Base-by-base conservation (phyloP, 2,329 filamentous ascomycete genomes). In the Alternaria sp. region DNA sequence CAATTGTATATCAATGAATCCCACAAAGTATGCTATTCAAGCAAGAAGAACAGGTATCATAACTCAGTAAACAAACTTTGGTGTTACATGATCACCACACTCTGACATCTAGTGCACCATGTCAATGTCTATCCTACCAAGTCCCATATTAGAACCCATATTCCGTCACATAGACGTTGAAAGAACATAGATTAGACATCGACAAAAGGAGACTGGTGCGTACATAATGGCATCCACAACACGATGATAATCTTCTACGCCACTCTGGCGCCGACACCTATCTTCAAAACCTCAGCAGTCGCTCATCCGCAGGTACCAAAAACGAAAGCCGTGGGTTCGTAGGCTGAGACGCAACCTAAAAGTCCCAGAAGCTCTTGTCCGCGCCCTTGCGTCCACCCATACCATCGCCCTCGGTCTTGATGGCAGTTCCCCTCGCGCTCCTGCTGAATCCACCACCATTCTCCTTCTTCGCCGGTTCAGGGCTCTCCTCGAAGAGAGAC, bases 381-480 rank as follows among this genome's bases (percentile, higher is more conserved):
- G 71, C 57, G 40, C 69, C 76, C 63, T 78, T 79, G 43, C 74
- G 70, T 1, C 79, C 78, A 3, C 79, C 78, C 78, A 80, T 81
- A 18, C 79, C 79, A 51, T 81, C 73, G 7, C 78, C 76, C n/a
- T 63, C 64, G 12, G 68, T 76, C 63, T 79, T 80, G 54, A 76
- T 76, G 48, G 73, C 72, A 16, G 49, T 43, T 6, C 40, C 50
- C 16, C 68, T 66, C n/a, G 77, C 70, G 40, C 18, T 41, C 18
- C 11, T 41, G 16, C 38, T 41, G 20, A 41, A 41, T 10, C 59
- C 63, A 40, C 32, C 49, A n/a, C 54, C 62, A 12, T 58, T 36
- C 32, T 76, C 76, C 62, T 78, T 70, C 61, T 78, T 78, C 64
- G 71, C 74, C 10, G 57, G 58, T 16, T 38, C 16, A 9, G 74